A percentile compares a stretch with the other conserved stretches of the same genome.
These are phyloP conservation scores for Ganoderma sinense DNA, from an alignment of 1,284 basidiomycete genomes.

Conservation along the genomic window DNA sequence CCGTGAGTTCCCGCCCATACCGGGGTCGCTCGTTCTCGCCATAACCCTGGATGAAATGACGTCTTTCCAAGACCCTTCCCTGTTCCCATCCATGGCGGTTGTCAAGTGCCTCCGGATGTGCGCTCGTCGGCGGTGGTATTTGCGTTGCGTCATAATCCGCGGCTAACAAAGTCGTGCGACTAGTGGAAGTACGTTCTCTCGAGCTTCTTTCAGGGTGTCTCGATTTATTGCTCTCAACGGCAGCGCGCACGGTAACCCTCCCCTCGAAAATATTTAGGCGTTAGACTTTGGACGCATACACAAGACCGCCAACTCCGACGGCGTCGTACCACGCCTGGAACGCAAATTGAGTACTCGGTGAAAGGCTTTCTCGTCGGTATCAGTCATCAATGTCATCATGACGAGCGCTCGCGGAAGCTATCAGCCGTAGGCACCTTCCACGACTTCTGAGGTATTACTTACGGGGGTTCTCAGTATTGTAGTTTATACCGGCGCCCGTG, in stretches of 20 bases:
- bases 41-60: constrained; percentile 10
- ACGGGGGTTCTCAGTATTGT: not conserved
- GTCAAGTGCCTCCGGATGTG: not conserved
- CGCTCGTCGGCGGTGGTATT: not conserved
- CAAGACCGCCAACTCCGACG: not conserved
- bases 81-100: constrained; percentile 7
- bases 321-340: not conserved
- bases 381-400: not conserved
- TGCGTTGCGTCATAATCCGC: not conserved
- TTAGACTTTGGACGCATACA: not conserved
- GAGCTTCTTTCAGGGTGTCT: not conserved
- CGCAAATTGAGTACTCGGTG: not conserved
- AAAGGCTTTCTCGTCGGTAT: not conserved
- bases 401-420: not conserved
- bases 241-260: not conserved
- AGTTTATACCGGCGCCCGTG: not conserved
- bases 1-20: not conserved
- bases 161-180: constrained; percentile 1
- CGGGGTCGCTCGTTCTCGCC: not conserved
- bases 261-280: not conserved
- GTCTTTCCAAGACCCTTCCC: not conserved
- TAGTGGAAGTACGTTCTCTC: not conserved
- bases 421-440: not conserved
- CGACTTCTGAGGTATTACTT: not conserved
- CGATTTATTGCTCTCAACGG: not conserved